phyloP scores from a whole-genome alignment of 2,329 filamentous ascomycete genomes.

The Tolypocladium paradoxum region DNA sequence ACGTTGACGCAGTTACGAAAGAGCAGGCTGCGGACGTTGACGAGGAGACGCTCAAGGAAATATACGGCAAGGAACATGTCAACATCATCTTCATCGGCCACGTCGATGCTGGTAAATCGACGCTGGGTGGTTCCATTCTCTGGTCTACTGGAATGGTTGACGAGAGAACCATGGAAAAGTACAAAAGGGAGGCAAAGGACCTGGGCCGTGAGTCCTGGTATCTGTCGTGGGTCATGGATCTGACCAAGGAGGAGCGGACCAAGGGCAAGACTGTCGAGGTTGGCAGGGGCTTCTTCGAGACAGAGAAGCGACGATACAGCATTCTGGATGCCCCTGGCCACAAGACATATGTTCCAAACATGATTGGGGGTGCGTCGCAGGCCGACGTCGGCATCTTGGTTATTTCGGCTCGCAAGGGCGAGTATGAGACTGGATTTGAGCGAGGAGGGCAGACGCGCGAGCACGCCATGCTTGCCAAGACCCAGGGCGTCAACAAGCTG shows the following conservation, averaged over 20 bases:
- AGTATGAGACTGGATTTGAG: constrained; percentile 98
- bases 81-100: constrained; percentile 98
- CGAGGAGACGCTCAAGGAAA: constrained; percentile 71
- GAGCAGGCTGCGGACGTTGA: constrained; percentile 68
- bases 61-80: constrained; percentile 86
- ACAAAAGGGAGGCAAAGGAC: constrained; percentile 93
- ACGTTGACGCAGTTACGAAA: constrained; percentile 74
- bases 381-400: constrained; percentile 92
- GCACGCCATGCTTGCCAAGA: constrained; percentile 96
- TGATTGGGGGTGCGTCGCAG: constrained; percentile 93
- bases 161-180: constrained; percentile 95
- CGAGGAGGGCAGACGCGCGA: constrained; percentile 91
- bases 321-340: constrained; percentile 95
- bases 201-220: constrained; percentile 97
- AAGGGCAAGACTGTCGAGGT: constrained; percentile 99
- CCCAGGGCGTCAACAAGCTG: constrained; percentile 94
- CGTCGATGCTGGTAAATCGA: constrained; percentile 97
- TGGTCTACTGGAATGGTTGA: constrained; percentile 98
- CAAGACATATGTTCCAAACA: constrained; percentile 96
- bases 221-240: constrained; percentile 92
- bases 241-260: constrained; percentile 90
- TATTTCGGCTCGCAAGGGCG: constrained; percentile 91
- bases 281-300: constrained; percentile 91
- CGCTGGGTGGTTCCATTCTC: constrained; percentile 84
- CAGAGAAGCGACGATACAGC: constrained; percentile 89